Base-by-base conservation (phyloP, 495 filamentous ascomycete genomes). In the Cryomyces minteri region DNA sequence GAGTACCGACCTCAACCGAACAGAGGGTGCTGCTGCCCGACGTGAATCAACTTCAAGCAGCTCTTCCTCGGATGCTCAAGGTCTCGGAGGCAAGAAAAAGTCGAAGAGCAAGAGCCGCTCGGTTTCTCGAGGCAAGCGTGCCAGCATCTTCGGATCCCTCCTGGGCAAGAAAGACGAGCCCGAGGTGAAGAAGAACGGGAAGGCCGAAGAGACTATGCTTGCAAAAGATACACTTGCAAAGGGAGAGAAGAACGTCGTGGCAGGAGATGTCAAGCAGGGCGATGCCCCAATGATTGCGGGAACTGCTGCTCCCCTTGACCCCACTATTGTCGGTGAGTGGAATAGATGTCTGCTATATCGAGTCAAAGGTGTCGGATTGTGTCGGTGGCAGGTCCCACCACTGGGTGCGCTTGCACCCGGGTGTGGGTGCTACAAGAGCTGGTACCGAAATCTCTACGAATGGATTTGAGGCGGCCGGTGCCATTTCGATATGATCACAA, bases 51-150 rank as follows among this genome's bases (percentile, higher is more conserved):
- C 52, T 12, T 51, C 50, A 11, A 54, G 47, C 48, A 55, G 50
- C 34, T 59, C 55, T 11, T 39, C 49, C 42, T 56, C 58, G 18
- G 62, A 62, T 28, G 65, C 46, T 36, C 61, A 65, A 37, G 64
- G 70, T 46, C 58, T 62, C 54, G 65, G 67, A 45, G 46, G 57
- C 48, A 48, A 48, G 31, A 56, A 62, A 48, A 53, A 51, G 30
- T n/a, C 36, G 33, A 55, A 57, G 44, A 51, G 51, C 51, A 65
- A 64, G 61, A 58, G 63, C 48, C 82, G 83, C 53, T 92, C 85
- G 45, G 82, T 83, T 47, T 92, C 83, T 57, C 80, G 61, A 38
- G 62, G 81, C 61, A 94, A 94, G 79, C 80, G 85, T 48, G 57
- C 66, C 38, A 87, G 83, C 56, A 77, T 93, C 66, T 92, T 96